Evolutionary conservation across 2,329 filamentous ascomycete species (phyloP).

Genomic region (Parascedosporium putredinis): DNA sequence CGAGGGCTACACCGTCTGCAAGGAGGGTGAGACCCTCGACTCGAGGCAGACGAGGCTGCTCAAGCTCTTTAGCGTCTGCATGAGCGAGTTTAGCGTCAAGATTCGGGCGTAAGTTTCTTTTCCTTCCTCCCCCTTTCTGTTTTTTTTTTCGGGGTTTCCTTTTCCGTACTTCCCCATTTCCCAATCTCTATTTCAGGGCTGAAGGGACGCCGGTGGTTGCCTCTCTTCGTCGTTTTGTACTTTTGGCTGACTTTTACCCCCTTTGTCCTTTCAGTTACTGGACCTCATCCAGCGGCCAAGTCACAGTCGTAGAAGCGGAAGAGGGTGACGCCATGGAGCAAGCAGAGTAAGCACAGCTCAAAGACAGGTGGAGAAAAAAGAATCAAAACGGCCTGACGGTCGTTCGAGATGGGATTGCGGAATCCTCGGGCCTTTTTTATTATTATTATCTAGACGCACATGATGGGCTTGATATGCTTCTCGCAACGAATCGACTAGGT

Average conservation of each 20-base stretch:
- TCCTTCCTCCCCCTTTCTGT: background rate
- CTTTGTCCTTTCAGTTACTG: conserved; percentile 54
- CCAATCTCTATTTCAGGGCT: too few relatives aligned
- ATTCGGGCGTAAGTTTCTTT: conserved; percentile 54
- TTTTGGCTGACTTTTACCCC: too few relatives aligned
- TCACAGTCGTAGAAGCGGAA: conserved; percentile 48
- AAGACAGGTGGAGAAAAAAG: background rate
- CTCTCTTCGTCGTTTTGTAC: too few relatives aligned
- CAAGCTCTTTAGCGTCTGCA: conserved; percentile 85
- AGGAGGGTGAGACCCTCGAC: conserved; percentile 74
- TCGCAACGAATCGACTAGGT: background rate
- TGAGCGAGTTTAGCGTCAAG: conserved; percentile 81
- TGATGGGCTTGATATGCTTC: background rate
- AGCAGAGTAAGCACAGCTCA: conserved; percentile 13
- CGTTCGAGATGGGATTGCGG: background rate
- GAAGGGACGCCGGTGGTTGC: too few relatives aligned
- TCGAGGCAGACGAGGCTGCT: conserved; percentile 85
- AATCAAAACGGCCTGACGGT: background rate
- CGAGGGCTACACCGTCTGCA: conserved; percentile 66
- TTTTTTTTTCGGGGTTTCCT: background rate
- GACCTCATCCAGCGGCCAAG: conserved; percentile 46
- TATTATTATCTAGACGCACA: too few relatives aligned
- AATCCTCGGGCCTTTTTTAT: too few relatives aligned
- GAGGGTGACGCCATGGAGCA: conserved; percentile 21
- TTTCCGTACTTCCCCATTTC: too few relatives aligned